phyloP scores from a whole-genome alignment of 768 basidiomycete genomes.

The Mycena filopes region DNA sequence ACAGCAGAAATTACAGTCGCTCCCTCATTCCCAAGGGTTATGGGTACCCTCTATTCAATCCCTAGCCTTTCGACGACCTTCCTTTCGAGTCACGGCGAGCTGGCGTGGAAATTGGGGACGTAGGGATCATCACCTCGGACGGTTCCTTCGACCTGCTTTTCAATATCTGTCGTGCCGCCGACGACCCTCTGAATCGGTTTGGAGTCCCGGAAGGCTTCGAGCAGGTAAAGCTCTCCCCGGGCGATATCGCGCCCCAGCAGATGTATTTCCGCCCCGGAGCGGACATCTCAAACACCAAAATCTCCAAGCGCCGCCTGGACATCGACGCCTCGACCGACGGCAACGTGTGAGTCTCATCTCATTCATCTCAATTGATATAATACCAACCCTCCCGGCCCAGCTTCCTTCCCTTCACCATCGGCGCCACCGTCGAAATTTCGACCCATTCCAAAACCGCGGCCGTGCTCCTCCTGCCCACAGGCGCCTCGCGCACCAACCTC shows the following conservation, averaged over 20 bases:
- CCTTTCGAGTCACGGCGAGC: neutral
- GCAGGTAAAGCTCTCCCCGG: conserved; percentile 1
- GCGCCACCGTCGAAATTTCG: conserved; percentile 17
- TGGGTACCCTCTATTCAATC: conserved; percentile 23
- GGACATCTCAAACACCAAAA: conserved; percentile 12
- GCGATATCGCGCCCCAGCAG: neutral
- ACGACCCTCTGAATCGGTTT: conserved; percentile 25
- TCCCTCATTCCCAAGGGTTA: conserved; percentile 14
- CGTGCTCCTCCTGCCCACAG: conserved; percentile 26
- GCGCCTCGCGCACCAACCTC: conserved; percentile 18
- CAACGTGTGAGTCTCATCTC: conserved; percentile 4
- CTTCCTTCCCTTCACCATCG: neutral
- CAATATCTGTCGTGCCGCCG: conserved; percentile 29
- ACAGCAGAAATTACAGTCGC: conserved; percentile 16
- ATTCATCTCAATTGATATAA: neutral
- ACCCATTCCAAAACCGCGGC: conserved; percentile 14
- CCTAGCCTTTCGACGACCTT: conserved; percentile 20
- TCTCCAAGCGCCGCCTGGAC: conserved; percentile 15
- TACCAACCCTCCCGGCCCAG: neutral
- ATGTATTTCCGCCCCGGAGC: conserved; percentile 7
- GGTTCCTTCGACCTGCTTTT: conserved; percentile 29
- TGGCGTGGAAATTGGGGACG: conserved; percentile 28
- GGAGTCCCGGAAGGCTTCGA: conserved; percentile 28
- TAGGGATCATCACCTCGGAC: conserved; percentile 29
- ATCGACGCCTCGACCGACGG: neutral